Base-by-base conservation (phyloP, 2,329 filamentous ascomycete species). In the Rugonectria rugulosa region DNA sequence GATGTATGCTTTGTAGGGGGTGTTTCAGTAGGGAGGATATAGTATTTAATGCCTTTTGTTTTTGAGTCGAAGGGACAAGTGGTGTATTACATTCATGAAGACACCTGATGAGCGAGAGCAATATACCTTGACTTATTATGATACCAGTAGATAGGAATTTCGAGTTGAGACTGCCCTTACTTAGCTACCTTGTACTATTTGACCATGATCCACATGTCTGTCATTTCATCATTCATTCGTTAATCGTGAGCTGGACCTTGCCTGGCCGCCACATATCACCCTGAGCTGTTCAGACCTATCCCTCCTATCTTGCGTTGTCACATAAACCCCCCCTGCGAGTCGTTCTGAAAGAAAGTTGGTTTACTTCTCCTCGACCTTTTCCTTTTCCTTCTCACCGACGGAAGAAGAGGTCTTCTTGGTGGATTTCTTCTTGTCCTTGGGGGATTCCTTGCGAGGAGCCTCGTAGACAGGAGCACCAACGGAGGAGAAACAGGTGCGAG, bases 1-100 rank as follows among this genome's bases (percentile, higher is more conserved):
- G 68, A 57, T 74, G 56, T 70, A 75, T 65, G 66, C 67, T 49
- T 68, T 74, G 55, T 61, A 52, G 61, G 38, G 24, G 15, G 29
- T 38, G 38, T 37, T 42, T 31, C n/a, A 40, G 14, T 40, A n/a
- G 44, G 42, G 34, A 27, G 17, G 23, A 6, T n/a, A 34, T 29
- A 40, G 19, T 41, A 34, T 34, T 31, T 45, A 38, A 20, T 19
- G 15, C 14, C 11, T 37, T 51, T 51, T 37, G 27, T 36, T 29
- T 56, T 11, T 41, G 17, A 21, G 40, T 45, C 43, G 32, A n/a
- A 24, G n/a, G 29, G 31, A 23, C 36, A 51, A 42, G 41, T 38
- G 50, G 57, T 45, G 45, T 53, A 40, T 41, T 56, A 43, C 21
- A 63, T 62, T 59, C 51, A 38, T 50, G 27, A 46, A n/a, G 37